Base-by-base conservation (phyloP, 768 basidiomycete species). In the Neoboletus subvelutipes region DNA sequence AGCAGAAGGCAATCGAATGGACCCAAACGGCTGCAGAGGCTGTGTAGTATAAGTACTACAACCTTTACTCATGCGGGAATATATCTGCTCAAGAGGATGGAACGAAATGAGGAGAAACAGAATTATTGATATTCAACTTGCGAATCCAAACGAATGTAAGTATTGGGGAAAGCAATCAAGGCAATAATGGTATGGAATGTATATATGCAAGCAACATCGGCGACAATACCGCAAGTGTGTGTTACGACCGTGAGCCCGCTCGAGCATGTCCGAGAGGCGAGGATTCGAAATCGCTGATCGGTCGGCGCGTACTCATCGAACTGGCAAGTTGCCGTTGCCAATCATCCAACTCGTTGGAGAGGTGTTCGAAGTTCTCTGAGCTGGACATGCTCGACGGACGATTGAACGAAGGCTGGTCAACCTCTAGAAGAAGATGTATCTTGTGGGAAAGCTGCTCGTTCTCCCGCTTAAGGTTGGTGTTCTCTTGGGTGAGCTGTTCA, bases 1-100 rank as follows among this genome's bases (percentile, higher is more conserved):
- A 98, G 77, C 78, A 83, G 62, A 91, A 88, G 69, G 97, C 97
- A 13, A 75, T 94, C 41, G 94, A 92, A 71, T 99, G 94, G 94
- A 91, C 91, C 58, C 88, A 84, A 69, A 80, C 74, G 63, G 85
- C 87, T 59, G 62, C 62, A 49, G 60, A 33, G 17, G 43, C 41
- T 18, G n/a, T 20, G 42, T 70, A 73, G 46, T 50, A 56, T 52
- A 39, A n/a, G 37, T 36, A 52, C 43, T 48, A 54, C 45, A 57
- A 29, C 36, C 12, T 46, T 70, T 67, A n/a, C 64, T 67, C 67
- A 70, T 73, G 67, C 59, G 58, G 55, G 56, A 65, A 67, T 71
- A 75, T 74, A 72, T 73, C 71, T 67, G 69, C 45, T 33, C 63
- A 61, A 45, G 64, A 64, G 68, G 61, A 73, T 68, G 68, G 56